Percentiles rank a stretch among this genome's conserved stretches.
Conservation (phyloP, 108 stramenopile genomes). For the Epipyxis sp. region DNA sequence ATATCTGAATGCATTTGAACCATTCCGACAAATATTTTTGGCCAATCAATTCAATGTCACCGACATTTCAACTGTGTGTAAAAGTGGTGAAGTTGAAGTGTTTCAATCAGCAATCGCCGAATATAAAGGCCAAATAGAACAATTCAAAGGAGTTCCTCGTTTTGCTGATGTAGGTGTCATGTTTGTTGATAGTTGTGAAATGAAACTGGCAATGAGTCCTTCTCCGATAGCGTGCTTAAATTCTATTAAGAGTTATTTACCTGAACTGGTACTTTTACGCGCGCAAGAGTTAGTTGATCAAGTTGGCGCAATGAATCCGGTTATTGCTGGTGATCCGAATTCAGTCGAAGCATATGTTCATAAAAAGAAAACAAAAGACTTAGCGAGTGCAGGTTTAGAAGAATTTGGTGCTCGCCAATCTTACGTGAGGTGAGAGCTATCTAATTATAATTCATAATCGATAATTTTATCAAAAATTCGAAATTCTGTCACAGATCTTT, state of each 20-base stretch:
- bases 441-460: too few species aligned
- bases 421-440: not conserved
- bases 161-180: conserved; percentile 58
- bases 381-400: conserved; percentile 35
- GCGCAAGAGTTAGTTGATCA: conserved; percentile 47
- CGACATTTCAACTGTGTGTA: conserved; percentile 27
- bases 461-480: too few species aligned
- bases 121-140: conserved; percentile 46
- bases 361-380: conserved; percentile 52
- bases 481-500: too few species aligned
- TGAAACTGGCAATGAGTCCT: conserved; percentile 56
- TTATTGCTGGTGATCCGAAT: conserved; percentile 41
- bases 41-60: conserved; percentile 40
- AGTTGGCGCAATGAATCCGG: conserved; percentile 41
- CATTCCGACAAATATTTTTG: conserved; percentile 45
- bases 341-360: conserved; percentile 56
- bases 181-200: conserved; percentile 49
- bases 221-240: conserved; percentile 52
- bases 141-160: conserved; percentile 51
- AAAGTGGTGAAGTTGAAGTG: conserved; percentile 40
- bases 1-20: conserved; percentile 50
- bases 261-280: conserved; percentile 49
- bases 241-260: conserved; percentile 43
- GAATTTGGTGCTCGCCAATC: conserved; percentile 18
- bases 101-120: conserved; percentile 45